These are phyloP conservation scores for Protomyces arabidopsidicola DNA, from an alignment of 1,139 yeast species.

Conservation along the genomic window DNA sequence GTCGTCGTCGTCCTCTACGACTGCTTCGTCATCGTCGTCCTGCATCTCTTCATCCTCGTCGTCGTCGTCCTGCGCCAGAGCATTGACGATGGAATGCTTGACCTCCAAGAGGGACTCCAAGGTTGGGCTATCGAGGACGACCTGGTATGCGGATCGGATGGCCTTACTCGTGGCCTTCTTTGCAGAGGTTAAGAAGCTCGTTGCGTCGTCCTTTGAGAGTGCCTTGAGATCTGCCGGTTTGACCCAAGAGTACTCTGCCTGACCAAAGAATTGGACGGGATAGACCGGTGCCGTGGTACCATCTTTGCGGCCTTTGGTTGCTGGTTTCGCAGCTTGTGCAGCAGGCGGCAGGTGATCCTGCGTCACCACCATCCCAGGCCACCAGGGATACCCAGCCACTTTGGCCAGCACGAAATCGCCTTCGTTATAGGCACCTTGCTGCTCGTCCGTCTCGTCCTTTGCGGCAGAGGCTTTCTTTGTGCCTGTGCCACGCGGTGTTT, in stretches of 20 bases:
- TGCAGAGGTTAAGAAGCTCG: neutral
- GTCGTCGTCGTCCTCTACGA: slow-evolving; percentile 19
- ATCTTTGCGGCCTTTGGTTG: slow-evolving; percentile 17
- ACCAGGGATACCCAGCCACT: slow-evolving; percentile 28
- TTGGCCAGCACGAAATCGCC: slow-evolving; percentile 26
- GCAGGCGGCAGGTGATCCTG: slow-evolving; percentile 23
- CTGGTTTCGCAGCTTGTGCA: slow-evolving; percentile 14
- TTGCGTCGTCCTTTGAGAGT: slow-evolving; percentile 13
- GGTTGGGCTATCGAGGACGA: slow-evolving; percentile 7
- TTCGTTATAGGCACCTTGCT: neutral
- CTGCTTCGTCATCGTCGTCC: slow-evolving; percentile 12
- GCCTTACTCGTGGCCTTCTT: slow-evolving; percentile 20
- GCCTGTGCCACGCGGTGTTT: neutral
- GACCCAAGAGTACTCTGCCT: slow-evolving; percentile 23
- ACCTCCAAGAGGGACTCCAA: slow-evolving; percentile 16
- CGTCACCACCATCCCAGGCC: slow-evolving; percentile 28
- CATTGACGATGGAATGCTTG: neutral
- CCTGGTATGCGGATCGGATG: slow-evolving; percentile 13
- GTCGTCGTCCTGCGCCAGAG: slow-evolving; percentile 1
- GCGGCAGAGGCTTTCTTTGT: neutral
- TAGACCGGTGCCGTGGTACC: slow-evolving; percentile 11
- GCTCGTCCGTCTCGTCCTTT: slow-evolving; percentile 1
- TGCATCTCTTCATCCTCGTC: slow-evolving; percentile 4
- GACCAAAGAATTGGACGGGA: slow-evolving; percentile 23
- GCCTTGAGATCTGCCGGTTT: slow-evolving; percentile 16